A percentile compares a stretch with the other conserved stretches of the same genome.
These are phyloP conservation scores for Calycina herbarum DNA, from an alignment of 2,329 filamentous ascomycete genomes.

Conservation along the genomic window DNA sequence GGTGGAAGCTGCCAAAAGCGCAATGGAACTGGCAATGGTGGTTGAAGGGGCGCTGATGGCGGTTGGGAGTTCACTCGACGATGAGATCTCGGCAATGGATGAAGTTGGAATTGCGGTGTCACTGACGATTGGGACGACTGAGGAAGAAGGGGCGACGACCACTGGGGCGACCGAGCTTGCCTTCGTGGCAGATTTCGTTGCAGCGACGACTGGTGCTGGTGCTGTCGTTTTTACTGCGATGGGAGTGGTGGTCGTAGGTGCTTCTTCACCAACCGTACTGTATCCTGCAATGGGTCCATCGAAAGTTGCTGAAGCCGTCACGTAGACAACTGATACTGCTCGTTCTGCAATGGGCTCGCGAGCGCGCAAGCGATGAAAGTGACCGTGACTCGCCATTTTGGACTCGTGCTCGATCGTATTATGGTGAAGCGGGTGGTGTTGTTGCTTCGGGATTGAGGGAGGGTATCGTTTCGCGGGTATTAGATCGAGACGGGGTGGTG, in stretches of 20 bases:
- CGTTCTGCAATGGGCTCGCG: constrained; percentile 22
- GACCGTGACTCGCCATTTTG: constrained; percentile 33
- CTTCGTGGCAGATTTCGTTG: constrained; percentile 14
- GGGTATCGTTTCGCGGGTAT: neutral
- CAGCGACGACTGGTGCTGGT: constrained; percentile 1
- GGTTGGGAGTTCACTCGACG: constrained; percentile 20
- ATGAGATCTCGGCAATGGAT: neutral
- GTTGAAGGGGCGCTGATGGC: constrained; percentile 24
- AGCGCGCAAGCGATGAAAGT: constrained; percentile 28
- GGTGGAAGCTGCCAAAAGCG: constrained; percentile 12
- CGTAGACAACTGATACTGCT: constrained; percentile 47
- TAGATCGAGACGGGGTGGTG: neutral
- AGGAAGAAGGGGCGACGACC: neutral
- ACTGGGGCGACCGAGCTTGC: constrained; percentile 1
- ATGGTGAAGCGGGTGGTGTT: neutral
- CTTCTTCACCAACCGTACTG: constrained; percentile 38
- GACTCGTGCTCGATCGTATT: neutral
- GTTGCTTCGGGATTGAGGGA: neutral
- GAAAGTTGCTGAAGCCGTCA: constrained; percentile 54
- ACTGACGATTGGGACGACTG: neutral
- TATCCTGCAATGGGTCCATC: constrained; percentile 50
- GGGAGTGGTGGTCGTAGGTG: constrained; percentile 8
- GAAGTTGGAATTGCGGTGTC: constrained; percentile 5
- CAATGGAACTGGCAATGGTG: constrained; percentile 17
- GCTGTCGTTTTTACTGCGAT: constrained; percentile 2